Conservation (phyloP, 1,139 yeast genomes). For the Blastobotrys malaysiensis region DNA sequence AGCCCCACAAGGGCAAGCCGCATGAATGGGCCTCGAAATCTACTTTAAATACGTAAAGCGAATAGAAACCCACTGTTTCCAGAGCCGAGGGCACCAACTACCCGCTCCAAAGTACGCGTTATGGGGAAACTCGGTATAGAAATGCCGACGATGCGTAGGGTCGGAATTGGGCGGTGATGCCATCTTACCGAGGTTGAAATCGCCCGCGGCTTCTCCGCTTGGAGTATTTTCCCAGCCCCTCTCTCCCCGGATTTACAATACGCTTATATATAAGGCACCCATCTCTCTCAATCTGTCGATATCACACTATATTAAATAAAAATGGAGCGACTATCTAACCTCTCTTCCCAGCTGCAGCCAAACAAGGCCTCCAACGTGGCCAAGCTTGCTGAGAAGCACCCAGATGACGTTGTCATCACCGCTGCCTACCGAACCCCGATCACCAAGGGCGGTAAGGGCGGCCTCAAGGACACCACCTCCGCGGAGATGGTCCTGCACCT, state of each 20-base stretch:
- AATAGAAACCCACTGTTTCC: no score
- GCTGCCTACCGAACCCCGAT: constrained; percentile 88
- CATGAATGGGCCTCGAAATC: no score
- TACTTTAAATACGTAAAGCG: no score
- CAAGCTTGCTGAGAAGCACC: constrained; percentile 51
- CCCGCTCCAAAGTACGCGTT: no score
- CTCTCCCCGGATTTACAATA: constrained; percentile 1
- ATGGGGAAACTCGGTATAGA: background rate
- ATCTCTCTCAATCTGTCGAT: background rate
- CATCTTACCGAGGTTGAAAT: background rate
- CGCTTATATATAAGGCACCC: constrained; percentile 2
- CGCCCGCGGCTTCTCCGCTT: background rate
- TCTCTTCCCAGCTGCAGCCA: constrained; percentile 11
- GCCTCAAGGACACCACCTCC: constrained; percentile 67
- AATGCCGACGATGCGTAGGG: background rate
- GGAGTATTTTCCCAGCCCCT: background rate
- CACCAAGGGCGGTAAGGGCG: constrained; percentile 80
- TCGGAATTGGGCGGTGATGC: background rate
- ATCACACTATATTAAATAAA: background rate
- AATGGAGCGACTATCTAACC: constrained; percentile 14
- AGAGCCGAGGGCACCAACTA: no score
- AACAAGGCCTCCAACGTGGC: constrained; percentile 28
- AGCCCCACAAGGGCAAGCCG: background rate
- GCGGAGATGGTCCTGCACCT: constrained; percentile 68
- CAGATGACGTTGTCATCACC: constrained; percentile 83